Base-by-base conservation (phyloP, 768 basidiomycete species). In the Russula lepida region DNA sequence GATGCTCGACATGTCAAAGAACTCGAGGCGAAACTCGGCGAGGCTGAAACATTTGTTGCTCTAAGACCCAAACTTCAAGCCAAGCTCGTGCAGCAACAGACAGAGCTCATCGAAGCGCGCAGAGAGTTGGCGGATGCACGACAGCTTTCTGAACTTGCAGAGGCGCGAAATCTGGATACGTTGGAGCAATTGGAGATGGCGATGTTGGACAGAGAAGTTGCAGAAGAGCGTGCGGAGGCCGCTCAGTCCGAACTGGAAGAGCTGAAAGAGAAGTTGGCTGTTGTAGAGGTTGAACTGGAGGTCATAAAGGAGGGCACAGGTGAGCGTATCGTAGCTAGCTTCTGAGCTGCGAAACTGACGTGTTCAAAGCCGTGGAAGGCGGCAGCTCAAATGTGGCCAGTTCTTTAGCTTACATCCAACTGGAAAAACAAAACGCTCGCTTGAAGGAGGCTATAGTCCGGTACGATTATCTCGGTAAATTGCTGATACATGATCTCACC, bases 381-480 rank as follows among this genome's bases (percentile, higher is more conserved):
- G 56, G 54, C 4, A 70, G 73, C 19, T 69, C 69, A 4, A 74
- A 67, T 30, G 74, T 75, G 6, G 86, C 85, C 68, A 77, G 79
- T 65, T 83, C 87, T 4, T 67, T 89, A 62, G 83, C 83, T 30
- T 84, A 85, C 71, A 79, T 88, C 19, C 95, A 98, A 69, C 83
- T 99, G 1, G 95, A 98, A 76, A 97, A 92, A 71, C 95, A 98
- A 69, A 99, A 98, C 64, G 92, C 93, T 69, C 76, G 97, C 17
- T 75, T 99, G 57, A 98, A 97, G 73, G 97, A 98, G 69, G 97
- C 97, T 13, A 78, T 98, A 11, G 79, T 95, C 57, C 81, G 86
- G 89, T 92, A 46, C 37, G 80, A 68, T 0, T 32, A n/a, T n/a
- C 25, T 55, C 3, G 53, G 12, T 21, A 37, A 52, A 39, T 58